A percentile compares a stretch with the other conserved stretches of the same genome.
Evolutionary conservation across 768 basidiomycete genomes (phyloP).

Genomic region (Lactifluus subvellereus): DNA sequence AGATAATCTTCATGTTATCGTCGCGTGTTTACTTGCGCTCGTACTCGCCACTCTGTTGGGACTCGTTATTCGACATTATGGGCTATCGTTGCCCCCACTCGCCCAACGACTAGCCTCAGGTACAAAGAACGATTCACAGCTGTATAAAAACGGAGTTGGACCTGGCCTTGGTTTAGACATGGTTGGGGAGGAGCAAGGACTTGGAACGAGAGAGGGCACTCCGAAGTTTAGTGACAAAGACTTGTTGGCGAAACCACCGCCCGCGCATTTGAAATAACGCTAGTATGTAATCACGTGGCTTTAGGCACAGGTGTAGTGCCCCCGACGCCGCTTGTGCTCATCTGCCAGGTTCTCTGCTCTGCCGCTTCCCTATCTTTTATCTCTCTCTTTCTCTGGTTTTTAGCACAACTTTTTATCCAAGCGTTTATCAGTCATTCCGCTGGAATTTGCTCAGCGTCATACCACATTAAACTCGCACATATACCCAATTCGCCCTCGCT

Average conservation of each 20-base stretch:
- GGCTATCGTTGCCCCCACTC: conserved; percentile 2
- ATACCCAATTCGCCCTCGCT: conserved; percentile 22
- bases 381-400: conserved; percentile 12
- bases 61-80: conserved; percentile 16
- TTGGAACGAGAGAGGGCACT: neutral
- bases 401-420: neutral
- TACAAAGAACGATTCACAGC: neutral
- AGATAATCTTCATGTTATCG: conserved; percentile 15
- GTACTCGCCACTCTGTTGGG: conserved; percentile 10
- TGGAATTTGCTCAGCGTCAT: conserved; percentile 7
- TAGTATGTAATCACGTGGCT: conserved; percentile 1
- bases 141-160: neutral
- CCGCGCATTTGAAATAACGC: conserved; percentile 11
- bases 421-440: neutral
- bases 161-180: neutral
- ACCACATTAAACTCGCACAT: conserved; percentile 22
- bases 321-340: neutral
- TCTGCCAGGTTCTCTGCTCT: conserved; percentile 1
- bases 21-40: conserved; percentile 19
- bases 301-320: neutral
- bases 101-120: neutral
- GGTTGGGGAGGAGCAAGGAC: neutral
- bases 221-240: neutral
- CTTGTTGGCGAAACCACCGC: neutral
- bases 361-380: neutral